These are phyloP conservation scores for Phaffomyces opuntiae DNA, from an alignment of 805 yeast species.

Conservation along the genomic window DNA sequence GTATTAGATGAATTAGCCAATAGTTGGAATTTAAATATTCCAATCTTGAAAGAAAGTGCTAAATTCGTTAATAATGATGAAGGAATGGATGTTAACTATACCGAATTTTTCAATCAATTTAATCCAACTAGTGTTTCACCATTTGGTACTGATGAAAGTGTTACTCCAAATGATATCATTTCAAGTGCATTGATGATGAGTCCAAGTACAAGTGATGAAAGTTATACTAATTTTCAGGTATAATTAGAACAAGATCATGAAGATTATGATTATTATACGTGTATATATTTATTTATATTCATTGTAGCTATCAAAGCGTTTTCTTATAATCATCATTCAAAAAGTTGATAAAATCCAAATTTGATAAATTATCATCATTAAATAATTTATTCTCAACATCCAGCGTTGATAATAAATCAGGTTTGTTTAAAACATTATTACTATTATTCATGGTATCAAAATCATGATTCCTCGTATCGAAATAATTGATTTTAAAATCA, in stretches of 20 bases:
- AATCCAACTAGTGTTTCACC: neutral
- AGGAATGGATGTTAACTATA: neutral
- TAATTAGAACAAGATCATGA: no score
- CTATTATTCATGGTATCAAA: no score
- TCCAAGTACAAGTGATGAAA: neutral
- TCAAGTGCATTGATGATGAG: neutral
- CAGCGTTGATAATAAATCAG: neutral
- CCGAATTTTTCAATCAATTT: slow-evolving; percentile 1
- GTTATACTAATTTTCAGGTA: no score
- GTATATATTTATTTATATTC: no score
- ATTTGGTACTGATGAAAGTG: neutral
- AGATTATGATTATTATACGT: no score
- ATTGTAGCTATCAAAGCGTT: no score
- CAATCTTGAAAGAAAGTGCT: neutral
- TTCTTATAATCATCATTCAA: no score
- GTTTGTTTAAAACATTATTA: no score
- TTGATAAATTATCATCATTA: no score
- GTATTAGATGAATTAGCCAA: slow-evolving; percentile 21
- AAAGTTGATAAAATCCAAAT: no score
- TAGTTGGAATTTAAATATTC: slow-evolving; percentile 19
- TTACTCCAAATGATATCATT: neutral
- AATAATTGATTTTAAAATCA: no score
- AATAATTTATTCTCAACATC: neutral
- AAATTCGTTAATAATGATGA: neutral
- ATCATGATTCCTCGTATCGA: no score